Percentiles rank a stretch among this genome's conserved stretches.
Evolutionary conservation across 768 basidiomycete species (phyloP).

Genomic region (Kwoniella bestiolae): DNA sequence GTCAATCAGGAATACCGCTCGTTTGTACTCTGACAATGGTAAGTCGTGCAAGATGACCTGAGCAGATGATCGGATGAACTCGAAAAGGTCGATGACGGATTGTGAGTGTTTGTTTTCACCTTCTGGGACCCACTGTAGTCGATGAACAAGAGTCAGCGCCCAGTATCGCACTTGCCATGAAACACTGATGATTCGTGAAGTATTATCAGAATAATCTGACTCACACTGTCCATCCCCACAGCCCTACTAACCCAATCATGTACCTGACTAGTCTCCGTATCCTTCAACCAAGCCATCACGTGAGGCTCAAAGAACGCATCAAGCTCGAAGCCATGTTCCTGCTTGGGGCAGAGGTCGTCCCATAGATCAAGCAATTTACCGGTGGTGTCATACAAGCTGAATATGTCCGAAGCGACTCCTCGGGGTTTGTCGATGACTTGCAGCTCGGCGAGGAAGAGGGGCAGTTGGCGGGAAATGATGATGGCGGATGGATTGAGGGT

Average conservation of each 20-base stretch:
- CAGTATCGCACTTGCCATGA: too few relatives aligned
- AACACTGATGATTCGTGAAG: too few relatives aligned
- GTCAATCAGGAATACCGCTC: slow-evolving; percentile 55
- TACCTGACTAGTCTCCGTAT: slow-evolving; percentile 50
- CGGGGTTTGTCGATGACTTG: slow-evolving; percentile 48
- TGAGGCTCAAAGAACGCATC: slow-evolving; percentile 57
- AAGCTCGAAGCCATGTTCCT: slow-evolving; percentile 53
- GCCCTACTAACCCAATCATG: slow-evolving; percentile 56
- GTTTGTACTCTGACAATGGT: slow-evolving; percentile 53
- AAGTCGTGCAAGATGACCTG: slow-evolving; percentile 50
- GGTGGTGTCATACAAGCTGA: slow-evolving; percentile 50
- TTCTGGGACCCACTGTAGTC: slow-evolving; percentile 55
- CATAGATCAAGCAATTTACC: slow-evolving; percentile 44
- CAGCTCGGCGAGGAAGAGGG: slow-evolving; percentile 55
- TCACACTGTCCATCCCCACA: slow-evolving; percentile 55
- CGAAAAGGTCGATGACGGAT: slow-evolving; percentile 56
- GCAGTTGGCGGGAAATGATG: slow-evolving; percentile 55
- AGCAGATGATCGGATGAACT: slow-evolving; percentile 48
- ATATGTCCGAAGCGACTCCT: slow-evolving; percentile 48
- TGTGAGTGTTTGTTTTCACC: slow-evolving; percentile 50
- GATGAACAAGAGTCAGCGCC: too few relatives aligned
- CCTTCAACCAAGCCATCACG: slow-evolving; percentile 52
- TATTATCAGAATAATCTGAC: too few relatives aligned
- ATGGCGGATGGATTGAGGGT: slow-evolving; percentile 48
- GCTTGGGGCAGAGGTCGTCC: slow-evolving; percentile 52